Conservation (phyloP, 192 early-diverging fungal genomes). For the Rhizophagus sp. region DNA sequence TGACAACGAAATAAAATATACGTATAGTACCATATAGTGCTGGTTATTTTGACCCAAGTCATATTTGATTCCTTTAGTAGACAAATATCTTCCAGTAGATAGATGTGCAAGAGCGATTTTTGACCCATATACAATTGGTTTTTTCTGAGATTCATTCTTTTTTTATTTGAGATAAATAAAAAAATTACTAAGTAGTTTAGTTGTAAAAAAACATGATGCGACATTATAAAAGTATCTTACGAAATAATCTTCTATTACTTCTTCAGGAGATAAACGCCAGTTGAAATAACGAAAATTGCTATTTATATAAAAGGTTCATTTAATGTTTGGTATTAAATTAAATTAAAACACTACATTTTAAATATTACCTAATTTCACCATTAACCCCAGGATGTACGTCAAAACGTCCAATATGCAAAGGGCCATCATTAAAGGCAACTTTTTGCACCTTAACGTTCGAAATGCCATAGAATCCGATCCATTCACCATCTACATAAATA, state of each 20-base stretch:
- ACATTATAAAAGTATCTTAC: neutral
- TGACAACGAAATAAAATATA: too few relatives aligned
- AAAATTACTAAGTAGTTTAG: neutral
- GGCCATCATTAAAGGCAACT: conserved; percentile 12
- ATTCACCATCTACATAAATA: neutral
- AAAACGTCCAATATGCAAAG: conserved; percentile 2
- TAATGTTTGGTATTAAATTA: neutral
- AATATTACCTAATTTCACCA: conserved; percentile 22
- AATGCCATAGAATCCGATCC: neutral
- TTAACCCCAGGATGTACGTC: neutral
- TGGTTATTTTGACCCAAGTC: neutral
- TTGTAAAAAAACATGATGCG: neutral
- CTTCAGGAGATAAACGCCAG: conserved; percentile 22
- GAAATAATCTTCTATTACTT: conserved; percentile 21
- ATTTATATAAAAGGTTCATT: conserved; percentile 3
- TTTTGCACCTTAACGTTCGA: neutral
- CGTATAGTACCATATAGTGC: neutral
- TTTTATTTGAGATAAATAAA: neutral
- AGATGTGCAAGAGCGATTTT: conserved; percentile 2
- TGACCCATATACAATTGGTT: neutral
- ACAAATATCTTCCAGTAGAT: conserved; percentile 4
- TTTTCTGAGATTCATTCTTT: neutral
- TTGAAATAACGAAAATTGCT: conserved; percentile 31
- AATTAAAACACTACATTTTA: neutral
- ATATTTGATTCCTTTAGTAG: neutral